Conservation (phyloP, 177 flowering plant genomes). For the Vitis hybrid region DNA sequence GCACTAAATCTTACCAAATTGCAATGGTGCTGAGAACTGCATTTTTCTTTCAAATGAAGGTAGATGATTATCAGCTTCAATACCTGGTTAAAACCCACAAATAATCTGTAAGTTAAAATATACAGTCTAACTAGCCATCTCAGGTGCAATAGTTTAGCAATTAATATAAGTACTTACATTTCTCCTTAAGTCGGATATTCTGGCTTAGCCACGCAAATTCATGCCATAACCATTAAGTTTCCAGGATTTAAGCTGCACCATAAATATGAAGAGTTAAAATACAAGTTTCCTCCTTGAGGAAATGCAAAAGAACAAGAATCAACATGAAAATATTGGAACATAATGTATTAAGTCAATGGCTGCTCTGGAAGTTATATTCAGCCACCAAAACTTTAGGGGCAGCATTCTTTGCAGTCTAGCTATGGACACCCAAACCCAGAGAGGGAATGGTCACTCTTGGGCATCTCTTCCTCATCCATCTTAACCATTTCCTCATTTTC, state of each 20-base stretch:
- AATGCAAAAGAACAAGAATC: slow-evolving; percentile 3
- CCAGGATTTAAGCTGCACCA: slow-evolving; percentile 3
- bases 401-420: not conserved
- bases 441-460: no score
- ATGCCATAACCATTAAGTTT: not conserved
- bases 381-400: not conserved
- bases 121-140: not conserved
- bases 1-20: no score
- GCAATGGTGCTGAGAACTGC: no score
- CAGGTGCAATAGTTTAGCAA: not conserved
- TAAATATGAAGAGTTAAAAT: not conserved
- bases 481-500: no score
- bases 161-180: not conserved
- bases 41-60: no score
- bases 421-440: not conserved
- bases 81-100: no score
- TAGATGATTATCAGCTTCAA: no score
- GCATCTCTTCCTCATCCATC: no score
- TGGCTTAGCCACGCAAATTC: not conserved
- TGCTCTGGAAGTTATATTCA: no score
- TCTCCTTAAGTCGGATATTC: not conserved
- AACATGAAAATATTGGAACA: not conserved
- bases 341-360: no score
- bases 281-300: not conserved
- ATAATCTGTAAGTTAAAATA: no score